phyloP scores from a whole-genome alignment of 345 rosid species.

The Eucalyptus globulus region DNA sequence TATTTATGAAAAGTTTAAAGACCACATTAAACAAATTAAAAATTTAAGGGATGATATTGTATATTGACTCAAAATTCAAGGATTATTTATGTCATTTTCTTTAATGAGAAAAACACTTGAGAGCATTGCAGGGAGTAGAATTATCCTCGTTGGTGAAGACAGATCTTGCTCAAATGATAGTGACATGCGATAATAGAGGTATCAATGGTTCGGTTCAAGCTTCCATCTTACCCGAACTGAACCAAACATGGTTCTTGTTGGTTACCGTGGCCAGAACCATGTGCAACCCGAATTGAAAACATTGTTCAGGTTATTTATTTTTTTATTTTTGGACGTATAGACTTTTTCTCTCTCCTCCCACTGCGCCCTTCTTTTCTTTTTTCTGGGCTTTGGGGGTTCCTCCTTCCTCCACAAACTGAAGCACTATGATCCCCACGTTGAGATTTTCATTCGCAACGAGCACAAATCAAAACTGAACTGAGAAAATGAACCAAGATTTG shows the following conservation, averaged over 20 bases:
- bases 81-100: too few relatives aligned
- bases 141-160: too few relatives aligned
- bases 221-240: too few relatives aligned
- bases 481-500: background rate
- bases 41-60: too few relatives aligned
- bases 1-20: rapidly evolving
- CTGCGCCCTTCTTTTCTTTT: background rate
- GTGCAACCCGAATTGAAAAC: too few relatives aligned
- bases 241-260: background rate
- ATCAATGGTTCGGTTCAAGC: rapidly evolving
- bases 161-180: too few relatives aligned
- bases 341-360: background rate
- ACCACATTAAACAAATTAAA: rapidly evolving
- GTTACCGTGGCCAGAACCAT: background rate
- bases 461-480: background rate
- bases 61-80: too few relatives aligned
- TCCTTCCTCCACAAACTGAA: background rate
- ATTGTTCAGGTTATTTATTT: background rate
- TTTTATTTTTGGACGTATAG: background rate
- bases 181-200: too few relatives aligned
- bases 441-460: background rate
- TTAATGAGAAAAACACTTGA: too few relatives aligned
- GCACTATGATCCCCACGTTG: background rate
- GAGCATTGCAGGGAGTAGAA: rapidly evolving
- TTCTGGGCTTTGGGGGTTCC: background rate